These are phyloP conservation scores for Herpetomonas samuelpessoai DNA, from an alignment of 208 protist genomes.

Conservation along the genomic window DNA sequence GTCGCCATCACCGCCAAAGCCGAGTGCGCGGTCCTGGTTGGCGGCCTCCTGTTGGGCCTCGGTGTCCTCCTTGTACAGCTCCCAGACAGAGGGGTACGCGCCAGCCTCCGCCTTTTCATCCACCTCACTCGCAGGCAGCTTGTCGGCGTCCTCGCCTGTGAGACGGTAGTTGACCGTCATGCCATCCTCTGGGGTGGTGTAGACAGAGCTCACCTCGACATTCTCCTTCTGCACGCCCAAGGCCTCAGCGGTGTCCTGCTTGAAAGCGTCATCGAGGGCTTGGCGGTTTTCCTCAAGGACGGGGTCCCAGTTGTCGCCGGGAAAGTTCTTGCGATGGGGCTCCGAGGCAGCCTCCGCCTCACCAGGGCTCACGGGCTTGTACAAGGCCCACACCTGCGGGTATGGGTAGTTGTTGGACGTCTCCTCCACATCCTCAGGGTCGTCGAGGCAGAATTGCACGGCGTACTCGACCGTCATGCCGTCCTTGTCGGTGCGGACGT, in stretches of 20 bases:
- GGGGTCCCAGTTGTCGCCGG: conserved; percentile 14
- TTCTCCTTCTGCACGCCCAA: conserved; percentile 11
- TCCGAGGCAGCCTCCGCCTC: conserved; percentile 11
- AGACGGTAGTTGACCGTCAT: conserved; percentile 28
- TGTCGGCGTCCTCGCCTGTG: conserved; percentile 8
- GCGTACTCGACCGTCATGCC: conserved; percentile 35
- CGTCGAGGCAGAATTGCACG: conserved; percentile 15
- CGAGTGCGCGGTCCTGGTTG: conserved; percentile 9
- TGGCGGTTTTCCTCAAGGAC: conserved; percentile 12
- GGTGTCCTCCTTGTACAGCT: conserved; percentile 15
- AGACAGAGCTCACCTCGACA: conserved; percentile 18
- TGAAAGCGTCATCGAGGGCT: conserved; percentile 25
- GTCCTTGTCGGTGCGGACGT: conserved; percentile 12
- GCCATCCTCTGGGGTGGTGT: conserved; percentile 9
- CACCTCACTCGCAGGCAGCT: conserved; percentile 9
- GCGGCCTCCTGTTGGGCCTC: conserved; percentile 11
- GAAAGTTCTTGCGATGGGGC: conserved; percentile 20
- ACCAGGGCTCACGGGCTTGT: conserved; percentile 10
- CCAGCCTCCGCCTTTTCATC: conserved; percentile 14
- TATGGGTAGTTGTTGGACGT: conserved; percentile 18
- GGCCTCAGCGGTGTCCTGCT: conserved; percentile 26
- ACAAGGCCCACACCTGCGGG: conserved; percentile 24
- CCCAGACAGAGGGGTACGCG: conserved; percentile 39
- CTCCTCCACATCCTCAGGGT: conserved; percentile 10
- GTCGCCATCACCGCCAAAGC: conserved; percentile 16